phyloP scores from a whole-genome alignment of 192 early-diverging fungal genomes.

The Entomortierella beljakovae region DNA sequence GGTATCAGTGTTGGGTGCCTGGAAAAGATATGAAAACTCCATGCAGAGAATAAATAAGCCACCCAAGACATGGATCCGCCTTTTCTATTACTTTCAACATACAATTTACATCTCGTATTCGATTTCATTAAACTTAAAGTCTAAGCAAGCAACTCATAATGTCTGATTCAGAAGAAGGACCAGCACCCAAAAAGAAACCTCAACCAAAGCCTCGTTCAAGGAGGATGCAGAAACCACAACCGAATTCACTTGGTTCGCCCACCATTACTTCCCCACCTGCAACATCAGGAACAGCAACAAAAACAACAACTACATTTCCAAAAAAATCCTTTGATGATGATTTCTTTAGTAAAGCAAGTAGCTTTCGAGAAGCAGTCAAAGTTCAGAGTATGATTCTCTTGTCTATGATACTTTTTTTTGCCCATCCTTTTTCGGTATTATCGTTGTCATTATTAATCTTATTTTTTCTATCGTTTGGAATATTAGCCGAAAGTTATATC shows the following conservation, averaged over 20 bases:
- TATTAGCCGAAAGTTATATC: background rate
- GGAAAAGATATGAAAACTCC: no score
- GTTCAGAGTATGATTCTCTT: slow-evolving; percentile 26
- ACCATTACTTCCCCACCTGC: background rate
- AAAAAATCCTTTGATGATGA: slow-evolving; percentile 34
- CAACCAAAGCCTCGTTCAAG: slow-evolving; percentile 27
- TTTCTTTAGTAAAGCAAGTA: slow-evolving; percentile 45
- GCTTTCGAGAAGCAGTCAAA: slow-evolving; percentile 15
- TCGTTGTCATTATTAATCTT: background rate
- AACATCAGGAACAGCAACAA: background rate
- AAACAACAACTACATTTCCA: slow-evolving; percentile 4
- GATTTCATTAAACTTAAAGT: no score
- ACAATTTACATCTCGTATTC: no score
- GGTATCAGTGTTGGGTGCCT: no score
- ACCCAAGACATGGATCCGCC: no score
- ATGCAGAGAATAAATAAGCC: no score
- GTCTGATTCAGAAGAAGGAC: slow-evolving; percentile 28
- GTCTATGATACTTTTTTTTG: no score
- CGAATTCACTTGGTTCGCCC: slow-evolving; percentile 8
- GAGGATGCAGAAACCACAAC: background rate
- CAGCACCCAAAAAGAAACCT: slow-evolving; percentile 7
- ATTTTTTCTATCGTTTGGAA: background rate
- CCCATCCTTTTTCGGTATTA: no score
- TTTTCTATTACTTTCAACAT: no score
- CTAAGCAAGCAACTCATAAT: background rate